phyloP scores from a whole-genome alignment of 2,329 filamentous ascomycete species.

The Penicillium sp. region DNA sequence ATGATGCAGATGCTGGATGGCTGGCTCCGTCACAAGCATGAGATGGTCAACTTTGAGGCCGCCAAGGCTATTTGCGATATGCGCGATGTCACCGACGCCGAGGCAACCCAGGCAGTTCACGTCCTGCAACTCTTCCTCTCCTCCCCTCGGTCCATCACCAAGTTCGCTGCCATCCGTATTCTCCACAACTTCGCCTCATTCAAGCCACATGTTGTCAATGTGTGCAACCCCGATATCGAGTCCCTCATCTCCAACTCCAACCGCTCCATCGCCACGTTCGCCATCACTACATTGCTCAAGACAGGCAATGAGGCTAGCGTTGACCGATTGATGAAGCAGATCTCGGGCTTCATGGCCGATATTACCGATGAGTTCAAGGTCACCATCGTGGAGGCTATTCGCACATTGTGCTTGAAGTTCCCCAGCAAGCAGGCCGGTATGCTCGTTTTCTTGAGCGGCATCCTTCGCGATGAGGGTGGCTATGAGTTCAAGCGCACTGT shows the following conservation, averaged over 20 bases:
- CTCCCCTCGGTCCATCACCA: constrained; percentile 91
- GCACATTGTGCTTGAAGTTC: constrained; percentile 95
- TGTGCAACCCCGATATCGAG: constrained; percentile 97
- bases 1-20: constrained; percentile 98
- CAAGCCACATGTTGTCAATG: constrained; percentile 87
- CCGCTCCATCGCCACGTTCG: constrained; percentile 95
- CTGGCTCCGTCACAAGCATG: constrained; percentile 97
- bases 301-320: constrained; percentile 97
- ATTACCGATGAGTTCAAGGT: constrained; percentile 99
- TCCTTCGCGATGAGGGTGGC: constrained; percentile 91
- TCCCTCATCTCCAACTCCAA: constrained; percentile 95
- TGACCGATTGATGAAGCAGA: constrained; percentile 97
- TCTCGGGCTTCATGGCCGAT: constrained; percentile 96
- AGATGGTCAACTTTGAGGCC: constrained; percentile 99
- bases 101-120: constrained; percentile 89
- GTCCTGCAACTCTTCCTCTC: constrained; percentile 96
- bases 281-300: constrained; percentile 96
- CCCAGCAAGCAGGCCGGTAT: constrained; percentile 97
- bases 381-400: constrained; percentile 98
- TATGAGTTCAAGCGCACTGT: constrained; percentile 98
- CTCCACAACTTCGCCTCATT: constrained; percentile 95
- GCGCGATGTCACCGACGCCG: constrained; percentile 86
- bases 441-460: constrained; percentile 96
- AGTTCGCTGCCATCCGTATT: constrained; percentile 95
- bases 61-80: constrained; percentile 97